Evolutionary conservation across 768 basidiomycete genomes (phyloP), one percentile per base, ranked within the genome.

Genomic region (Tubosaeta sp.): DNA sequence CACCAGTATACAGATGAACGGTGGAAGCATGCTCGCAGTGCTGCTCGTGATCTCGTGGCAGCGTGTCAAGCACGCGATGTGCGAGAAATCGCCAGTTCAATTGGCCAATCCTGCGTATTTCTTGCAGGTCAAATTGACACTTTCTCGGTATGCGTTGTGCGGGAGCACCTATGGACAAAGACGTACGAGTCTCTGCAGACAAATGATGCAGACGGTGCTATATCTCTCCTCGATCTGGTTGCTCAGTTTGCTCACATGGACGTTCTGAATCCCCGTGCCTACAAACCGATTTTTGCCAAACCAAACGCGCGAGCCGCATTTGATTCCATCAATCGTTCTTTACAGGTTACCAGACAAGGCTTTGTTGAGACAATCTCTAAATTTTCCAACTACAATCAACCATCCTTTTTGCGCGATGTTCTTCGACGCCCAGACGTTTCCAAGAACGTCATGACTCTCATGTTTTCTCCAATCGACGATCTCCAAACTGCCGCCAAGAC

Each of bases 381-480:
- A 31, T 84, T 85, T 61, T 79, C 85, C 16, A 82, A 91, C 62
- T 79, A 77, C 58, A 83, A 76, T 57, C 71, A 76, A 31, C 77
- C 81, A 8, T 60, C 71, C n/a, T 66, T 74, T 37, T 71, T 83
- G 16, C 70, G 81, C 43, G 70, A 78, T 6, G 66, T 95, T 31
- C 74, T 95, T 44, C 67, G 70, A 43, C 73, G 69, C 7, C 75
- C 79, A 2, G 81, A 76, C 12, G 77, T 87, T 26, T 82, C 81
- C 5, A 76, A 80, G 59, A 72, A 83, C 43, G 68, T 86, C 41
- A 79, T 86, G 53, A 66, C 76, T 33, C 76, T 95, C 33, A 80
- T 95, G 65, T 72, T 98, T 31, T 97, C 93, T 17, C 94, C 95
- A 0, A 76, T 85, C 29, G 84, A 85, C 17, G 79, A 82, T 13